Conservation (phyloP, 1,284 basidiomycete genomes). For the Quambalaria eucalypti region DNA sequence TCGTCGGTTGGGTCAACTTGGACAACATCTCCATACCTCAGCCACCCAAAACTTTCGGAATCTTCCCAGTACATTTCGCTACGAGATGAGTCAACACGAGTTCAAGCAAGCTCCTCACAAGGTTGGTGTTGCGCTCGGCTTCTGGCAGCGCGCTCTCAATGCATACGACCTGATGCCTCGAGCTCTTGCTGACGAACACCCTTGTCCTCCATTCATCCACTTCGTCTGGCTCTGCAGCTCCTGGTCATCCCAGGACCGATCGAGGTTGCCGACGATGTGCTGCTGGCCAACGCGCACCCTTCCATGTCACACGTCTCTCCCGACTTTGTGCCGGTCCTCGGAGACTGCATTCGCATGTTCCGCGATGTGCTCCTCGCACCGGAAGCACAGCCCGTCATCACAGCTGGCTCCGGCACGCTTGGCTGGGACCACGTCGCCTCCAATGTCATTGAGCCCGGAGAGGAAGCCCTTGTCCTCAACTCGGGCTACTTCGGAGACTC, state of each 20-base stretch:
- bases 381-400: slow-evolving; percentile 59
- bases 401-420: slow-evolving; percentile 86
- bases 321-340: slow-evolving; percentile 81
- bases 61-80: slow-evolving; percentile 22
- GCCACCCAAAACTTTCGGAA: too few species aligned
- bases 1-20: too few species aligned
- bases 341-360: slow-evolving; percentile 80
- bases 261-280: slow-evolving; percentile 68
- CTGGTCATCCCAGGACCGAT: slow-evolving; percentile 67
- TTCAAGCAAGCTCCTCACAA: slow-evolving; percentile 42
- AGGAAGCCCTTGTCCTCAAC: slow-evolving; percentile 70
- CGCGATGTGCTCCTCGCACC: slow-evolving; percentile 57
- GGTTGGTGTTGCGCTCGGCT: slow-evolving; percentile 2
- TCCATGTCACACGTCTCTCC: slow-evolving; percentile 65
- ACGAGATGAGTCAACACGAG: slow-evolving; percentile 19
- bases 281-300: slow-evolving; percentile 42
- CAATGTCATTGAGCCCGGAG: slow-evolving; percentile 70
- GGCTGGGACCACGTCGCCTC: slow-evolving; percentile 62
- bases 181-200: neutral
- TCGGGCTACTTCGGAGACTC: slow-evolving; percentile 44
- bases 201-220: neutral
- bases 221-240: slow-evolving; percentile 16
- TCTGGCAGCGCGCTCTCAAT: slow-evolving; percentile 8
- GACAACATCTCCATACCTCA: neutral
- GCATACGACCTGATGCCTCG: neutral